Conservation (phyloP, 116 monocot species). For the Papilionanthe hybrid region DNA sequence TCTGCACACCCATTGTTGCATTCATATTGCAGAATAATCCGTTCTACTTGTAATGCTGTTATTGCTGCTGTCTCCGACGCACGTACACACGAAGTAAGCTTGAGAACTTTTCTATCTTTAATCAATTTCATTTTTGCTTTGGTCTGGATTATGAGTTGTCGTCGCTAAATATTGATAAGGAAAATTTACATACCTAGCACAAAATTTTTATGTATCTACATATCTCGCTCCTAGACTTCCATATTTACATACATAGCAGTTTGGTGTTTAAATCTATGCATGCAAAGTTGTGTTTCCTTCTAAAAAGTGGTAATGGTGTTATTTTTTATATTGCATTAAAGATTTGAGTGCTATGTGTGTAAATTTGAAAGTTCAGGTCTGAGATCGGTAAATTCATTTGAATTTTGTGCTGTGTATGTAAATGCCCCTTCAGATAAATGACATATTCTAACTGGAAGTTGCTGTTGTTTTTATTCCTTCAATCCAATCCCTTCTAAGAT, state of each 20-base stretch:
- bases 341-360: too few relatives aligned
- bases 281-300: too few relatives aligned
- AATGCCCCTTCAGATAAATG: background rate
- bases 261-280: too few relatives aligned
- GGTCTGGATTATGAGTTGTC: background rate
- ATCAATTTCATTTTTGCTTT: background rate
- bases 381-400: too few relatives aligned
- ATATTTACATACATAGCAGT: too few relatives aligned
- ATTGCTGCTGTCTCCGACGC: slow-evolving; percentile 81
- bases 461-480: background rate
- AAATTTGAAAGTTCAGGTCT: too few relatives aligned
- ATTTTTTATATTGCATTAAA: too few relatives aligned
- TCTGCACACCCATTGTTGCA: slow-evolving; percentile 85
- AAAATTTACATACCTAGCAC: too few relatives aligned
- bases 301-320: too few relatives aligned
- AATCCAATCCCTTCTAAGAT: background rate
- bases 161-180: background rate
- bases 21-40: slow-evolving; percentile 83
- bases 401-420: too few relatives aligned
- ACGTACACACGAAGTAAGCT: slow-evolving; percentile 87
- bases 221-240: too few relatives aligned
- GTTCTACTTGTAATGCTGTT: slow-evolving; percentile 72
- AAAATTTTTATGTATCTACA: too few relatives aligned
- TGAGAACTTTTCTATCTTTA: background rate
- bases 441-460: background rate